Evolutionary conservation across 2,329 filamentous ascomycete genomes (phyloP).

Genomic region (Myriosclerotinia curreyana): DNA sequence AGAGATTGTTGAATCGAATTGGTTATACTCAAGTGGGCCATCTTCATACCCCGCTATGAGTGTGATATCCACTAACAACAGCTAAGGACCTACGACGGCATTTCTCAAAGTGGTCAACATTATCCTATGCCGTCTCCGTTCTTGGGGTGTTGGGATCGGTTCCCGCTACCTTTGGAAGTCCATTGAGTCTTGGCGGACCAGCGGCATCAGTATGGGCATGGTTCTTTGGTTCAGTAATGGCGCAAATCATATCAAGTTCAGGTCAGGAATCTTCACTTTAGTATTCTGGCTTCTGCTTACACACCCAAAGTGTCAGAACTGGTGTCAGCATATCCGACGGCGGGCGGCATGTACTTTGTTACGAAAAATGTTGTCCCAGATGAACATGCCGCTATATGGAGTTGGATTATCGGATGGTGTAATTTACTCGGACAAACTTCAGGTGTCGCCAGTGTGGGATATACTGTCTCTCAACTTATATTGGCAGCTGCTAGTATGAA

Average conservation of each 20-base stretch:
- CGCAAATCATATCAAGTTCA: slow-evolving; percentile 61
- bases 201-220: slow-evolving; percentile 65
- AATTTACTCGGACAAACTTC: slow-evolving; percentile 63
- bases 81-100: slow-evolving; percentile 57
- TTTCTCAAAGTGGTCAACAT: slow-evolving; percentile 64
- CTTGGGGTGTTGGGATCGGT: slow-evolving; percentile 63
- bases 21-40: slow-evolving; percentile 57
- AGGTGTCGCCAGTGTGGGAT: slow-evolving; percentile 60
- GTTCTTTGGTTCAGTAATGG: slow-evolving; percentile 62
- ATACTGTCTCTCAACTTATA: slow-evolving; percentile 63
- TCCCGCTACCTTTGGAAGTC: slow-evolving; percentile 59
- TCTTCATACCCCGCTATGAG: neutral
- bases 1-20: slow-evolving; percentile 57
- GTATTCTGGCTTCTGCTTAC: neutral
- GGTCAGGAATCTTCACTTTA: slow-evolving; percentile 39
- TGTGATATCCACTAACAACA: slow-evolving; percentile 1
- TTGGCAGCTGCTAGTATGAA: slow-evolving; percentile 61
- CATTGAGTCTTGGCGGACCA: slow-evolving; percentile 57
- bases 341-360: slow-evolving; percentile 67
- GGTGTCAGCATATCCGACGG: slow-evolving; percentile 64
- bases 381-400: slow-evolving; percentile 59
- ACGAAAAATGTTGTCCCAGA: slow-evolving; percentile 62
- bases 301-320: slow-evolving; percentile 54
- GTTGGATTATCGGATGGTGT: slow-evolving; percentile 66
- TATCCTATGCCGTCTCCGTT: slow-evolving; percentile 65